Conservation (phyloP, 306 rosid genomes). For the Cercis canadensis region DNA sequence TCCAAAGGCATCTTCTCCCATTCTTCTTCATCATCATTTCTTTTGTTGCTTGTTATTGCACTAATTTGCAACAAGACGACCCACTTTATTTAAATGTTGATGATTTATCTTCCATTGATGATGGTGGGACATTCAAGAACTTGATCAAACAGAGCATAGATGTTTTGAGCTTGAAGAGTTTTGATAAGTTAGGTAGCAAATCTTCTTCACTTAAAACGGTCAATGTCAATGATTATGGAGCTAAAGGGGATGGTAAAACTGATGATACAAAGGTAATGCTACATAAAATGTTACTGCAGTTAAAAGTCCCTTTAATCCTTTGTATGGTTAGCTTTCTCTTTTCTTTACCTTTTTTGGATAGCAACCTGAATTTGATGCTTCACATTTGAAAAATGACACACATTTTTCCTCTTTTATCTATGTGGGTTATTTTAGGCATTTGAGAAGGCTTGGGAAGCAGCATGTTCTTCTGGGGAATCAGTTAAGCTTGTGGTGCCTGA, state of each 20-base stretch:
- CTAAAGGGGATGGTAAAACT: slow-evolving; percentile 53
- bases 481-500: slow-evolving; percentile 44
- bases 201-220: slow-evolving; percentile 28
- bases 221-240: slow-evolving; percentile 68
- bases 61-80: slow-evolving; percentile 44
- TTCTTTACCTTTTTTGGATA: neutral
- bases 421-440: slow-evolving; percentile 58
- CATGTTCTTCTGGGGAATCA: slow-evolving; percentile 50
- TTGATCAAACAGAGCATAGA: slow-evolving; percentile 41
- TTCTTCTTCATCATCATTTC: slow-evolving; percentile 38
- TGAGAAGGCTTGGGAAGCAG: slow-evolving; percentile 67
- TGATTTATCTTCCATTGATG: slow-evolving; percentile 37
- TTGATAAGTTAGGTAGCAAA: slow-evolving; percentile 8
- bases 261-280: slow-evolving; percentile 64
- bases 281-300: no score
- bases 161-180: slow-evolving; percentile 31
- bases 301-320: neutral
- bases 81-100: slow-evolving; percentile 32
- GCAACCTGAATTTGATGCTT: neutral
- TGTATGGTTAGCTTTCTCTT: neutral
- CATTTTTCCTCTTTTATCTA: neutral
- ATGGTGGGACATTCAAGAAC: slow-evolving; percentile 39
- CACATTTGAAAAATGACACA: slow-evolving; percentile 13
- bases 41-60: slow-evolving; percentile 41
- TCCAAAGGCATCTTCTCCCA: slow-evolving; percentile 22